Conservation (phyloP, 2,329 filamentous ascomycete genomes). For the Rhynchosporium agropyri region DNA sequence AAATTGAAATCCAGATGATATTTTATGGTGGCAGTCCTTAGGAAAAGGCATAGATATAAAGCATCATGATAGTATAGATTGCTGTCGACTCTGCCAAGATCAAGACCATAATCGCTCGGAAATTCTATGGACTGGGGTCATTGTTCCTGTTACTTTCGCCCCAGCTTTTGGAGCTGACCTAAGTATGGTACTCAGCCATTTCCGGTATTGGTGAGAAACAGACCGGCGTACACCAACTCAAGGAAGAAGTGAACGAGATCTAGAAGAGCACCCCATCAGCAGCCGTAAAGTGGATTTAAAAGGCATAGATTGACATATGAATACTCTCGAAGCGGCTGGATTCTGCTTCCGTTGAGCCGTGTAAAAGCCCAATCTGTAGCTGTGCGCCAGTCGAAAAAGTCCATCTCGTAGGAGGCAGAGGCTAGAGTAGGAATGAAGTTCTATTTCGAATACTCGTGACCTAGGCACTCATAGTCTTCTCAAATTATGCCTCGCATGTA, state of each 20-base stretch:
- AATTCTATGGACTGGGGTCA: not conserved
- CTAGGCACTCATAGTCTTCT: not conserved
- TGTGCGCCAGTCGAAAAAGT: slow-evolving; percentile 20
- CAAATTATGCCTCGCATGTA: not conserved
- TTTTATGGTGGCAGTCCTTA: too few species aligned
- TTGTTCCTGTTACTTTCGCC: not conserved
- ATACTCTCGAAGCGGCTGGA: not conserved
- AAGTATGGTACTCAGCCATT: not conserved
- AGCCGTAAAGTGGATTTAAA: not conserved
- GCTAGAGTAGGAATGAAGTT: not conserved
- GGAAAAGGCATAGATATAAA: too few species aligned
- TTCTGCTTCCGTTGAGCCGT: not conserved
- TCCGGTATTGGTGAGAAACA: not conserved
- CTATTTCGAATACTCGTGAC: not conserved
- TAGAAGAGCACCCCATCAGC: not conserved
- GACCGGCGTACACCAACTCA: not conserved
- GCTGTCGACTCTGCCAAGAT: not conserved
- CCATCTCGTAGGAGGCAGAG: slow-evolving; percentile 6
- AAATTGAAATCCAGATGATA: too few species aligned
- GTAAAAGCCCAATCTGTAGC: not conserved
- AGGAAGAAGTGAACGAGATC: not conserved
- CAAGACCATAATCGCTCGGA: not conserved
- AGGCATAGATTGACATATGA: not conserved
- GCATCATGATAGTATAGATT: too few species aligned
- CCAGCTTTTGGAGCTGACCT: not conserved